Percentiles rank a stretch among this genome's conserved stretches.
phyloP scores from a whole-genome alignment of 2,329 filamentous ascomycete species.

The Tolypocladium amazonense region DNA sequence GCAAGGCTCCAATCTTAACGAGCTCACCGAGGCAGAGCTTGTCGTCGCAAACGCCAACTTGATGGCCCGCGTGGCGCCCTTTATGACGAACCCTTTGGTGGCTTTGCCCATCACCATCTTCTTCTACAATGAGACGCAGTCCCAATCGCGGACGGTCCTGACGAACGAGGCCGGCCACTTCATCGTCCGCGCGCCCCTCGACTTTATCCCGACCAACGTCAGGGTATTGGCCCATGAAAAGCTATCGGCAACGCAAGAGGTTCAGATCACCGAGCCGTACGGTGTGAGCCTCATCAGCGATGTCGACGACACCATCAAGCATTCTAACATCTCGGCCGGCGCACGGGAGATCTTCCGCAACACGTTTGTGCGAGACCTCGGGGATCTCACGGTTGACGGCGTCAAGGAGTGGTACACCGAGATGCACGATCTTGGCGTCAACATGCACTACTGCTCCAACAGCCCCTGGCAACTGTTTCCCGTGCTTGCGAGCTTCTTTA shows the following conservation, averaged over 20 bases:
- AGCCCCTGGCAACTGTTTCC: slow-evolving; percentile 97
- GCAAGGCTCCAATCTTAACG: slow-evolving; percentile 27
- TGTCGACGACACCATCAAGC: slow-evolving; percentile 95
- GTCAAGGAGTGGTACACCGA: slow-evolving; percentile 82
- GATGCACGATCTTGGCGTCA: slow-evolving; percentile 70
- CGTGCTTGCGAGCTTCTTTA: slow-evolving; percentile 76
- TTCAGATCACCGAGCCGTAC: slow-evolving; percentile 63
- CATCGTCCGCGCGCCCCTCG: slow-evolving; percentile 63
- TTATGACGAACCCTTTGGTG: slow-evolving; percentile 74
- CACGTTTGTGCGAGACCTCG: slow-evolving; percentile 80
- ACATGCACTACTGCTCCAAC: slow-evolving; percentile 97
- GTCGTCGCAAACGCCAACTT: slow-evolving; percentile 73
- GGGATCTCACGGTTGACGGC: slow-evolving; percentile 72
- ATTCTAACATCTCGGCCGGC: slow-evolving; percentile 79
- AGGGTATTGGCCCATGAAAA: slow-evolving; percentile 78
- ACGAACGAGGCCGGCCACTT: slow-evolving; percentile 92
- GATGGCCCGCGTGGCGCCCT: slow-evolving; percentile 78
- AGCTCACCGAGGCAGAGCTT: slow-evolving; percentile 69
- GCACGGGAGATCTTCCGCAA: slow-evolving; percentile 94
- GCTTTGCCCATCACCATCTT: slow-evolving; percentile 78
- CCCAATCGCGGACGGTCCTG: slow-evolving; percentile 71
- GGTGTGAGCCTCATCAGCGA: slow-evolving; percentile 94
- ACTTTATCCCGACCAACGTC: slow-evolving; percentile 85
- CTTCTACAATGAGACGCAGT: slow-evolving; percentile 81
- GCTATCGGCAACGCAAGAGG: slow-evolving; percentile 68